Base-by-base conservation (phyloP, 2,329 filamentous ascomycete genomes). In the Fragosphaeria purpurea region DNA sequence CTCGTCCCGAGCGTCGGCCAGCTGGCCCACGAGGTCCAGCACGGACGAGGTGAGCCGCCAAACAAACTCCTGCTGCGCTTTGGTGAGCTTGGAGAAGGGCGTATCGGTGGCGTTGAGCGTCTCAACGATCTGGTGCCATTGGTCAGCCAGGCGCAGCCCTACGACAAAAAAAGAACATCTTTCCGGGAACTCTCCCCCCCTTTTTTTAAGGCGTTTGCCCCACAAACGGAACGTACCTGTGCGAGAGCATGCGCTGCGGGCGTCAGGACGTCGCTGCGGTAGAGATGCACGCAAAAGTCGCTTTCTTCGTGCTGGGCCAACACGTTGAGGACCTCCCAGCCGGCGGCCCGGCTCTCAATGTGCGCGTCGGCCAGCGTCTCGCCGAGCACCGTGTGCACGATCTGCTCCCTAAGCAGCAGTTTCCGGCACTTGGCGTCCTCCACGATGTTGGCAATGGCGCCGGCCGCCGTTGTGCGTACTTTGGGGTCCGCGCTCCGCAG, bases 221-320 rank as follows among this genome's bases (percentile, higher is more conserved):
- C 22, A 22, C 22, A 22, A 22, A 22, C 22, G 22, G 22, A 22
- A 22, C 72, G 62, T 61, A 82, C 77, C 54, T 71, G 70, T 48
- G 70, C 70, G 47, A 72, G 66, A 11, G 79, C 79, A 61, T 76
- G 74, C 51, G 77, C 73, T 52, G 84, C 71, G 22, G 80, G 78
- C 33, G 76, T 79, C 53, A 85, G 59, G 11, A 83, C 64, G 61
- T 84, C 81, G 33, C 77, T 67, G 42, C 82, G 70, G 59, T 75
- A 84, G 51, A 86, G 63, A 57, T 85, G 80, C 22, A 85, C 68
- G 55, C 79, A 82, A 53, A 85, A 85, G 59, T 84, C 82, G 10
- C 75, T 69, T 57, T 83, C 81, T 62, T 85, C 82, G 59, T 83
- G 76, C 55, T 77, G 69, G 2, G 75, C 77, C 48, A 86, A 69